Evolutionary conservation across 1,139 yeast species (phyloP).

Genomic region (Lodderomyces metapsilosis): DNA sequence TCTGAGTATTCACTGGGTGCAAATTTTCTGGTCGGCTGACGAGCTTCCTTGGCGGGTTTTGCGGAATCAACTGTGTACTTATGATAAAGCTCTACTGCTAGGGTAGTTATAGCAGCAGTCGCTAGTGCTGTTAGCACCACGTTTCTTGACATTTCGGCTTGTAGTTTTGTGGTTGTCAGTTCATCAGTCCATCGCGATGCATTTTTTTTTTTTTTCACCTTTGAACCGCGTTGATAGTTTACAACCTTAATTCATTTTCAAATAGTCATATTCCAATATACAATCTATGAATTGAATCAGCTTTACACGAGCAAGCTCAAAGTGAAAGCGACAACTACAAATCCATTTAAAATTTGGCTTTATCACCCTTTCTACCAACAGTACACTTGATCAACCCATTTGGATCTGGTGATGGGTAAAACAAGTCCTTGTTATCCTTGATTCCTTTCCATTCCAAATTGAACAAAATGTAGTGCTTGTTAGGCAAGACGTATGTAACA

Average conservation of each 20-base stretch:
- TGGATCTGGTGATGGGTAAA: constrained; percentile 90
- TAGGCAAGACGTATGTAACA: constrained; percentile 78
- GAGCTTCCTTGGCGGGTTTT: constrained; percentile 2
- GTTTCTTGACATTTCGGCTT: constrained; percentile 12
- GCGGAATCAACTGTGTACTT: constrained; percentile 18
- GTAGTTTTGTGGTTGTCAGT: not conserved
- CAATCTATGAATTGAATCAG: constrained; percentile 1
- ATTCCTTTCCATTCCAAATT: constrained; percentile 85
- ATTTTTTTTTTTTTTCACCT: not conserved
- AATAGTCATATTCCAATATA: not conserved
- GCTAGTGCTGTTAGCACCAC: constrained; percentile 33
- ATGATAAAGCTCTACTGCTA: constrained; percentile 41
- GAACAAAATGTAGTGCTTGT: constrained; percentile 82
- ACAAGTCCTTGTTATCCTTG: constrained; percentile 74
- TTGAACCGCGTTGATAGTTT: not conserved
- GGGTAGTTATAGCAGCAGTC: constrained; percentile 38
- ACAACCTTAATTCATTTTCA: too few species aligned
- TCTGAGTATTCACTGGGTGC: constrained; percentile 49
- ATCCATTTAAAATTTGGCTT: constrained; percentile 33
- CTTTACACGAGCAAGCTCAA: not conserved
- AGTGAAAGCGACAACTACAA: not conserved
- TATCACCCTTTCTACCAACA: constrained; percentile 57
- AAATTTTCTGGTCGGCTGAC: not conserved
- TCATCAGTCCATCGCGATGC: not conserved
- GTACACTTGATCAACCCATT: constrained; percentile 87